A percentile compares a stretch with the other conserved stretches of the same genome.
These are phyloP conservation scores for cucumber (Cucumis sativus) DNA, from an alignment of 306 rosid species.

Conservation along the genomic window Cucumber_9930_V3 NC_026658.2:24651501-24652000, in stretches of 20 bases:
- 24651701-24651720: slow-evolving; percentile 11
- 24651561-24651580: not conserved
- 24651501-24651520: slow-evolving; percentile 48
- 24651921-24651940: too few relatives aligned
- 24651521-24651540: not conserved
- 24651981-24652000: too few relatives aligned
- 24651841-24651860: too few relatives aligned
- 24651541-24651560: too few relatives aligned
- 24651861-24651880: too few relatives aligned
- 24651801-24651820: slow-evolving; percentile 9
- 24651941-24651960: not conserved
- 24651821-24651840: not conserved
- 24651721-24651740: slow-evolving; percentile 23
- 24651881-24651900: too few relatives aligned
- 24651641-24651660: slow-evolving; percentile 61
- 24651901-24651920: too few relatives aligned
- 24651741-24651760: slow-evolving; percentile 22
- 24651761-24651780: slow-evolving; percentile 55
- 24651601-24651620: slow-evolving; percentile 28
- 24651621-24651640: slow-evolving; percentile 50
- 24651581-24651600: not conserved
- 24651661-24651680: slow-evolving; percentile 87
- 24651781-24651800: slow-evolving; percentile 15
- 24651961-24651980: not conserved
- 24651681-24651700: slow-evolving; percentile 42